phyloP scores from a whole-genome alignment of 805 yeast species.

The Wickerhamomyces subpelliculosus region DNA sequence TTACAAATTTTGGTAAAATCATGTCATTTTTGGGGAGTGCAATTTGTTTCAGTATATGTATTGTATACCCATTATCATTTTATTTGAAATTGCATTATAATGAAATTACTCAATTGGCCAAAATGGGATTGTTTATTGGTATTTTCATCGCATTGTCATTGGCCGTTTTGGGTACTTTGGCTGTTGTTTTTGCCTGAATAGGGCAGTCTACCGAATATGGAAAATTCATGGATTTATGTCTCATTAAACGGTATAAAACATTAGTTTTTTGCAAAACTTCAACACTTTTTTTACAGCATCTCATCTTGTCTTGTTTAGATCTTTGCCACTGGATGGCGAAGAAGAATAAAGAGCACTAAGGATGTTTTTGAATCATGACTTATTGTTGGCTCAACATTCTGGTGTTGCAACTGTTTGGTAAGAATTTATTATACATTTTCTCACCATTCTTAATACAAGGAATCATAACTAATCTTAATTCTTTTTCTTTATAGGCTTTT shows the following conservation, averaged over 20 bases:
- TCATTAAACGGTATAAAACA: no score
- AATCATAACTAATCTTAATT: constrained; percentile 1
- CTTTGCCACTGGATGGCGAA: no score
- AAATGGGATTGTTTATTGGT: constrained; percentile 5
- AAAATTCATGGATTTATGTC: not conserved
- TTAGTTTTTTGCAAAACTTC: no score
- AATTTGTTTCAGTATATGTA: constrained; percentile 66
- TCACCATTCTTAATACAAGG: constrained; percentile 2
- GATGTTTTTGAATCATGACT: constrained; percentile 15
- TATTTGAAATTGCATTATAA: constrained; percentile 43
- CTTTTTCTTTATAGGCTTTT: constrained; percentile 23
- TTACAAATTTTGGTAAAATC: constrained; percentile 68
- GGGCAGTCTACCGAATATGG: not conserved
- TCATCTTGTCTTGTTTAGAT: no score
- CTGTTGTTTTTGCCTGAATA: constrained; percentile 16
- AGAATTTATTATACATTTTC: no score
- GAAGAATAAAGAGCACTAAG: not conserved
- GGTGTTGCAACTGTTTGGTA: constrained; percentile 27
- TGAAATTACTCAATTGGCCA: constrained; percentile 26
- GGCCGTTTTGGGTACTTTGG: constrained; percentile 19
- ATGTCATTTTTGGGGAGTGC: constrained; percentile 71
- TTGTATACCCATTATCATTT: constrained; percentile 61
- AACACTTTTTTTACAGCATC: no score
- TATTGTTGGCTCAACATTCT: constrained; percentile 14
- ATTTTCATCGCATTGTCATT: constrained; percentile 5